Evolutionary conservation across 768 basidiomycete species (phyloP).

Genomic region (Russula dissimulans): DNA sequence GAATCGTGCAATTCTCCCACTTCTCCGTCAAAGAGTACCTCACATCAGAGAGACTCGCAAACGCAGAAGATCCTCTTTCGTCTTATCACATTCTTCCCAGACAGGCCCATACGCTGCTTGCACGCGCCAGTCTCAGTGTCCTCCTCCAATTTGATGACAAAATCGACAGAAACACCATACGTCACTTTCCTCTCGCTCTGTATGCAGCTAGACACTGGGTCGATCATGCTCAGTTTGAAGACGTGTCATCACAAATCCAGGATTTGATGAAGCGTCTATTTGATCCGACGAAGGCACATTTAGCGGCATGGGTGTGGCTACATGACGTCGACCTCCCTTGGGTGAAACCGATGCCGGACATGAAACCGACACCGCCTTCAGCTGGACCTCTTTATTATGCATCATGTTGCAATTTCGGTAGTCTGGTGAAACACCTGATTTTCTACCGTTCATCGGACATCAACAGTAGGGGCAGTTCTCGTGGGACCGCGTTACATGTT

Average conservation of each 20-base stretch:
- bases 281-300: not conserved
- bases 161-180: not conserved
- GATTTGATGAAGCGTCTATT: not conserved
- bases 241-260: not conserved
- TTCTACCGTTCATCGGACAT: not conserved
- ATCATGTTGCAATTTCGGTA: not conserved
- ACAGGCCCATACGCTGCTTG: not conserved
- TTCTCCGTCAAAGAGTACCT: conserved; percentile 6
- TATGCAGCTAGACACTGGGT: conserved; percentile 10
- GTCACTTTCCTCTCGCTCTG: not conserved
- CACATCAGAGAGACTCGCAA: not conserved
- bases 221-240: not conserved
- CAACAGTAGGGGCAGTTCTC: not conserved
- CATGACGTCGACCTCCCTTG: not conserved
- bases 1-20: not conserved
- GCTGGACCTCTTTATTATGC: not conserved
- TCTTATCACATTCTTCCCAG: not conserved
- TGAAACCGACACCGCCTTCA: not conserved
- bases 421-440: not conserved
- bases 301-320: conserved; percentile 6
- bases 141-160: conserved; percentile 1
- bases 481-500: not conserved
- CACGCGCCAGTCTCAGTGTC: not conserved
- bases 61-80: not conserved
- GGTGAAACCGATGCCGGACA: not conserved